These are phyloP conservation scores for Dioszegia crocea DNA, from an alignment of 768 basidiomycete genomes.

Conservation along the genomic window DNA sequence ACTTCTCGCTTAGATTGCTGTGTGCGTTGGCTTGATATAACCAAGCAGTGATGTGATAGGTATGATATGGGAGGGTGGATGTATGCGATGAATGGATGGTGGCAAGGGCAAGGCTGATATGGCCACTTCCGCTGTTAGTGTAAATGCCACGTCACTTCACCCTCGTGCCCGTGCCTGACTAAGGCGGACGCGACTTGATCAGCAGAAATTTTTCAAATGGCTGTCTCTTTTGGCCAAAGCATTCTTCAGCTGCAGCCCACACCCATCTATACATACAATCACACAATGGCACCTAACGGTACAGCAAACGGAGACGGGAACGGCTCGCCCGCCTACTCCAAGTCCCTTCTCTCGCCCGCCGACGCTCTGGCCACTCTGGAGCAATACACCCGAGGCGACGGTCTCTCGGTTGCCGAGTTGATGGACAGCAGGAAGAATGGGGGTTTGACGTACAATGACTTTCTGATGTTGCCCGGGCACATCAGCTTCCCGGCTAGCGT, in stretches of 20 bases:
- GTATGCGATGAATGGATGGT: background rate
- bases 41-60: too few species aligned
- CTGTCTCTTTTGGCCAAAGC: background rate
- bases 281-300: constrained; percentile 32
- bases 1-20: too few species aligned
- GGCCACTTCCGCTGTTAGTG: too few species aligned
- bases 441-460: constrained; percentile 97
- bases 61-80: too few species aligned
- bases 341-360: constrained; percentile 59
- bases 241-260: background rate
- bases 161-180: background rate
- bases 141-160: too few species aligned
- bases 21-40: too few species aligned
- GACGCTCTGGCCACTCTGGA: constrained; percentile 72
- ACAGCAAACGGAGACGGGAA: constrained; percentile 15
- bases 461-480: constrained; percentile 87
- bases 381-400: constrained; percentile 69
- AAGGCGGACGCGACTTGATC: background rate
- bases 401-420: constrained; percentile 75
- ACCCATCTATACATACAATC: background rate
- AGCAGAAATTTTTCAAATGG: background rate
- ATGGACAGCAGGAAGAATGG: constrained; percentile 67
- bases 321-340: constrained; percentile 25
- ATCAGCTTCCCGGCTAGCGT: constrained; percentile 74
- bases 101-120: too few species aligned